Evolutionary conservation across 2,329 filamentous ascomycete species (phyloP).

Genomic region (Rhinocladiella mackenziei): DNA sequence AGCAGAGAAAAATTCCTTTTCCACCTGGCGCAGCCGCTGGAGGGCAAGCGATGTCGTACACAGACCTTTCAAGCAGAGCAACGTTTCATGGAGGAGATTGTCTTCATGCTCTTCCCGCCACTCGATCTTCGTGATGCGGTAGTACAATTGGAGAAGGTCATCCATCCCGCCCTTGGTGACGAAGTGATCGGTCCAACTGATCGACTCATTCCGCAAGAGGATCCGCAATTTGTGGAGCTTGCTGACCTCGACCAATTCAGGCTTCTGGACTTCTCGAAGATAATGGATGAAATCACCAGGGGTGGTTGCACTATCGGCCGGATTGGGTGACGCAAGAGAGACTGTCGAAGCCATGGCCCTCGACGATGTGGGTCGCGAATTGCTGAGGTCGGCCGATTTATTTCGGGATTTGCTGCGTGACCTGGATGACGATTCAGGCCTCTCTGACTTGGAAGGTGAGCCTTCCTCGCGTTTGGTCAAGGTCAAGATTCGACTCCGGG

Average conservation of each 20-base stretch:
- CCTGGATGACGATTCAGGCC: conserved; percentile 48
- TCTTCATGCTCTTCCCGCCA: conserved; percentile 99
- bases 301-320: conserved; percentile 66
- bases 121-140: conserved; percentile 91
- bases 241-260: conserved; percentile 83
- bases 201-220: conserved; percentile 86
- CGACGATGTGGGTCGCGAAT: conserved; percentile 54
- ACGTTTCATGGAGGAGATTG: conserved; percentile 80
- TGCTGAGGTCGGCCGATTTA: conserved; percentile 66
- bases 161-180: conserved; percentile 86
- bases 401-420: conserved; percentile 47
- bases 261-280: conserved; percentile 73
- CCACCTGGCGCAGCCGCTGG: conserved; percentile 74
- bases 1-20: conserved; percentile 76
- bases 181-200: conserved; percentile 91
- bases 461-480: conserved; percentile 62
- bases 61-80: conserved; percentile 89
- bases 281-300: conserved; percentile 85
- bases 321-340: conserved; percentile 51
- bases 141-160: conserved; percentile 78
- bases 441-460: conserved; percentile 73
- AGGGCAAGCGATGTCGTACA: conserved; percentile 87
- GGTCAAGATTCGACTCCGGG: conserved; percentile 73
- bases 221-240: conserved; percentile 90
- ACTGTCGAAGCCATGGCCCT: conserved; percentile 53